Base-by-base conservation (phyloP, 23 red algal species). In the Pyropia yezoensis region DNA sequence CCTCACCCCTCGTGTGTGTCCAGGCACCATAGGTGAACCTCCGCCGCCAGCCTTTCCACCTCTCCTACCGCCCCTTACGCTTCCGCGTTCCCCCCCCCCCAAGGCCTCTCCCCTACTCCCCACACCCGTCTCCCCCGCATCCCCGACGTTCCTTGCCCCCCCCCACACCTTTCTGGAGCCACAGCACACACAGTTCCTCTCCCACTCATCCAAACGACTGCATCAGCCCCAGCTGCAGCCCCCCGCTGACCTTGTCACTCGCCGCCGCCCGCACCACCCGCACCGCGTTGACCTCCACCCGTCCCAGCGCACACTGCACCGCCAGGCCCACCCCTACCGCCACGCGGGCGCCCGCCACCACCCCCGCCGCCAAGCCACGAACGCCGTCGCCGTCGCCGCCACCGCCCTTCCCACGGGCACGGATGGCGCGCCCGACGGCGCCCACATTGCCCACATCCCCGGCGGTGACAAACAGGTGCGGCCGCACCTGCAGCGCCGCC, bases 151-250 rank as follows among this genome's bases (percentile, higher is more conserved):
- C n/a, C n/a, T n/a, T n/a, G n/a, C n/a, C n/a, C n/a, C n/a, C n/a
- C n/a, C n/a, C n/a, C n/a, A n/a, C n/a, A n/a, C n/a, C n/a, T n/a
- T n/a, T n/a, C n/a, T n/a, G n/a, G n/a, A n/a, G n/a, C 30, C 30
- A 33, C 30, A 2, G 25, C 49, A 7, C 79, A 16, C 24, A n/a
- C n/a, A n/a, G n/a, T n/a, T n/a, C n/a, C n/a, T n/a, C n/a, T n/a
- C n/a, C n/a, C 8, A 19, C 15, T 76, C 71, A 91, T 63, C 62
- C 69, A 73, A 91, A 91, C 47, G 39, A 67, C 73, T 95, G 67
- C 21, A 70, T 75, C 57, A 95, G 60, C 50, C 89, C 89, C 47
- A 95, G 56, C 66, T 95, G 89, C 62, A 95, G 54, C 20, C 89
- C 89, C 21, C 61, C 25, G 47, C 70, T 68, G 60, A 61, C 33